These are phyloP conservation scores for Alternaria solani DNA, from an alignment of 2,329 filamentous ascomycete genomes.

Conservation along the genomic window DNA sequence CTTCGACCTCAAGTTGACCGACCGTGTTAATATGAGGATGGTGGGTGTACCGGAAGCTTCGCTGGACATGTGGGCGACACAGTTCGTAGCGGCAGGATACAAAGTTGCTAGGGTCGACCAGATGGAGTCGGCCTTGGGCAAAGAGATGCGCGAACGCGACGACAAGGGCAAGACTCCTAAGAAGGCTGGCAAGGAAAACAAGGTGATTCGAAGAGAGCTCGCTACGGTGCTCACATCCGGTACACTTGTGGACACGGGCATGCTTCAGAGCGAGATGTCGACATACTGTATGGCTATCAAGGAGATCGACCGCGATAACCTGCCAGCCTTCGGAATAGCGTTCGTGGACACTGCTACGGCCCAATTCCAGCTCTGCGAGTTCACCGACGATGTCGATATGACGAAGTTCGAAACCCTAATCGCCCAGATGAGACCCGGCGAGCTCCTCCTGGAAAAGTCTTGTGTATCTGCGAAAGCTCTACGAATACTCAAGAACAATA, in stretches of 20 bases:
- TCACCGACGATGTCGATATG: conserved; percentile 88
- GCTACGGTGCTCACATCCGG: conserved; percentile 90
- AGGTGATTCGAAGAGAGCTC: conserved; percentile 90
- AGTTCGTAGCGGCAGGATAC: conserved; percentile 97
- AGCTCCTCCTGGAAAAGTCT: conserved; percentile 85
- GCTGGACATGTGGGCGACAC: conserved; percentile 95
- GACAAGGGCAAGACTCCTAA: conserved; percentile 63
- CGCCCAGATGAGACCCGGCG: conserved; percentile 87
- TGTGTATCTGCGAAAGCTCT: conserved; percentile 86
- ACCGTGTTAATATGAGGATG: conserved; percentile 99
- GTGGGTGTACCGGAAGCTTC: conserved; percentile 96
- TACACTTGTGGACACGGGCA: conserved; percentile 91
- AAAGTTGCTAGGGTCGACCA: conserved; percentile 98
- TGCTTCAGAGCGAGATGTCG: conserved; percentile 98
- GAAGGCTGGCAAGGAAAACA: conserved; percentile 70
- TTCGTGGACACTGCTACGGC: conserved; percentile 97
- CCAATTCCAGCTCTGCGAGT: conserved; percentile 92
- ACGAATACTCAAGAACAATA: conserved; percentile 96
- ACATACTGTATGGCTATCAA: conserved; percentile 97
- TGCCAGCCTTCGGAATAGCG: conserved; percentile 86
- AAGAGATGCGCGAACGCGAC: conserved; percentile 97
- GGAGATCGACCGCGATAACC: conserved; percentile 69
- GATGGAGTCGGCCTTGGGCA: conserved; percentile 92
- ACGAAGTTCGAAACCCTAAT: conserved; percentile 98
- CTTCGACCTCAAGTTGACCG: conserved; percentile 96